These are phyloP conservation scores for Clonostachys byssicola DNA, from an alignment of 2,329 filamentous ascomycete genomes.

Conservation along the genomic window DNA sequence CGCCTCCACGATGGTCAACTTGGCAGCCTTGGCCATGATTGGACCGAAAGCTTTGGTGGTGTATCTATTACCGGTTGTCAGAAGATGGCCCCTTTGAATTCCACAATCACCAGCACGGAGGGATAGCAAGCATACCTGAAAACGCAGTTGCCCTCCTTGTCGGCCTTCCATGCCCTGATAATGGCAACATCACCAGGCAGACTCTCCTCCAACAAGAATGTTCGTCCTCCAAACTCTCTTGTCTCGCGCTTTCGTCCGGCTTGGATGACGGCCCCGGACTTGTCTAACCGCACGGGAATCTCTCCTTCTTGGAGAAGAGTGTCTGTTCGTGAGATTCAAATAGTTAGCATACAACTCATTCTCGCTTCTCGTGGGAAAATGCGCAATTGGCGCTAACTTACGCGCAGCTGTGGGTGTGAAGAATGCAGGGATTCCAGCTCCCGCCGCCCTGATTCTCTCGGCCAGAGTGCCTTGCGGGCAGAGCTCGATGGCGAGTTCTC, in stretches of 20 bases:
- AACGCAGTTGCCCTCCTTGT: conserved; percentile 73
- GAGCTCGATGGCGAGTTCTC: conserved; percentile 69
- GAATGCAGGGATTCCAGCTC: conserved; percentile 76
- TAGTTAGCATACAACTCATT: too few species aligned
- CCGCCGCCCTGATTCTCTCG: conserved; percentile 67
- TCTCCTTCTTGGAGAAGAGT: conserved; percentile 66
- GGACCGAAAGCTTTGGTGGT: conserved; percentile 72
- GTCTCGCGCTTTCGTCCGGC: conserved; percentile 64
- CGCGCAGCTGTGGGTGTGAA: conserved; percentile 72
- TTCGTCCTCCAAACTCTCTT: conserved; percentile 67
- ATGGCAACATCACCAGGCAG: conserved; percentile 75
- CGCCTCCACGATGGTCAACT: conserved; percentile 76
- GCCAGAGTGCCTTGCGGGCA: conserved; percentile 74
- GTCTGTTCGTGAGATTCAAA: conserved; percentile 23
- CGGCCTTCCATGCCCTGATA: conserved; percentile 70
- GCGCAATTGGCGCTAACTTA: conserved; percentile 25
- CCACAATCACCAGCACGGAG: conserved; percentile 16
- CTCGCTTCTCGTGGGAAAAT: neutral
- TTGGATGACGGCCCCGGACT: conserved; percentile 57
- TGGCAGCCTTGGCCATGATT: conserved; percentile 78
- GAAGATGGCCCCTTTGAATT: neutral
- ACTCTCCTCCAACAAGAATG: conserved; percentile 73
- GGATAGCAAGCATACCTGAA: conserved; percentile 51
- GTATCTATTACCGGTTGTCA: conserved; percentile 35
- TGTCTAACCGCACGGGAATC: conserved; percentile 60